Percentiles rank a stretch among this genome's conserved stretches.
These are phyloP conservation scores for Colletotrichum navitas DNA, from an alignment of 2,329 filamentous ascomycete genomes.

Conservation along the genomic window DNA sequence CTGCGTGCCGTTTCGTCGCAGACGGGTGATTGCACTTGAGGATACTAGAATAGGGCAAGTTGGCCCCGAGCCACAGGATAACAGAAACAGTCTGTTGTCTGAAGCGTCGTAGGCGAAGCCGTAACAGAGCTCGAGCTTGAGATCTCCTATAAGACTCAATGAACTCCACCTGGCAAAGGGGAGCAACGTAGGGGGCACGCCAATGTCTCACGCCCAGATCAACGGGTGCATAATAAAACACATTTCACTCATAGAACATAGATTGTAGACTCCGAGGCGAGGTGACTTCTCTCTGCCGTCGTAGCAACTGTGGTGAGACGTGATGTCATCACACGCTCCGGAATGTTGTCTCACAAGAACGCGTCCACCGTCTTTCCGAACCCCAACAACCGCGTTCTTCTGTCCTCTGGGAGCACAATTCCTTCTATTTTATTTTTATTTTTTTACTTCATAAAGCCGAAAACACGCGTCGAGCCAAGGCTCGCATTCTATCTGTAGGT, in stretches of 20 bases:
- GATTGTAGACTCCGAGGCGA: not conserved
- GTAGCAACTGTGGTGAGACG: not conserved
- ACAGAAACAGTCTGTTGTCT: not conserved
- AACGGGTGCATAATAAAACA: not conserved
- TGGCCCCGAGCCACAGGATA: not conserved
- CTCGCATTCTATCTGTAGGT: constrained; percentile 3
- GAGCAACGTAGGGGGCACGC: not conserved
- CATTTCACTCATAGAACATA: not conserved
- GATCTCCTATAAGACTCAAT: not conserved
- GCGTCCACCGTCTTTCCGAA: not conserved
- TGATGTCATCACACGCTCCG: not conserved
- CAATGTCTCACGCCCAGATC: not conserved
- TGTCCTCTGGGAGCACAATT: not conserved
- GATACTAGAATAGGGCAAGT: not conserved
- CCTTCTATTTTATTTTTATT: too few species aligned
- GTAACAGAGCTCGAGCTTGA: not conserved
- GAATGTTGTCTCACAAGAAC: not conserved
- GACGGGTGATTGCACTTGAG: too few species aligned
- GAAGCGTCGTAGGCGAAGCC: not conserved
- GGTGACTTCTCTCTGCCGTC: not conserved
- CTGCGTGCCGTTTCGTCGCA: not conserved
- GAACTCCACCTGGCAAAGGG: not conserved
- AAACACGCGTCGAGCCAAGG: constrained; percentile 26
- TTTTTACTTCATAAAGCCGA: constrained; percentile 8
- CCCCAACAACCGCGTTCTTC: not conserved